Conservation (phyloP, 2,329 filamentous ascomycete species). For the Arthrinium phaeospermum region DNA sequence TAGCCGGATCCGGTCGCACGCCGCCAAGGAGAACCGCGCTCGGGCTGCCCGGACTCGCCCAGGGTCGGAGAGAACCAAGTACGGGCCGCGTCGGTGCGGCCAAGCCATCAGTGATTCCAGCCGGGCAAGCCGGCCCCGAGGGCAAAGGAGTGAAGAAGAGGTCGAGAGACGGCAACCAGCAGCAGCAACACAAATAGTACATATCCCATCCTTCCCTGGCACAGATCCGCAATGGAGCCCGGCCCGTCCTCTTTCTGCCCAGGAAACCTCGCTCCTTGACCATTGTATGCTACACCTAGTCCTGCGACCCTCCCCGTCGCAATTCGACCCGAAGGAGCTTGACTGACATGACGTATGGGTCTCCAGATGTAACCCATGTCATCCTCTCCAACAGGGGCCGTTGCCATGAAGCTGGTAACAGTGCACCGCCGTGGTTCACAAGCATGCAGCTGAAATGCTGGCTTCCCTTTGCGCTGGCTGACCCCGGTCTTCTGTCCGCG, state of each 20-base stretch:
- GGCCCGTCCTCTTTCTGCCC: background rate
- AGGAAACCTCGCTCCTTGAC: background rate
- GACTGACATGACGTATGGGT: background rate
- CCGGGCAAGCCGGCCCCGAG: background rate
- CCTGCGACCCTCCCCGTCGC: background rate
- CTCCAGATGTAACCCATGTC: background rate
- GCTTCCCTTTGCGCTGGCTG: background rate
- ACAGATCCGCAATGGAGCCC: background rate
- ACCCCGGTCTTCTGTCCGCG: background rate
- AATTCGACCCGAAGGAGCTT: background rate
- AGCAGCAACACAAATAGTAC: background rate
- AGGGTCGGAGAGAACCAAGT: background rate
- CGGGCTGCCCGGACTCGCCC: background rate
- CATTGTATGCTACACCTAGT: background rate
- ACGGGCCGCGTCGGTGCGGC: background rate
- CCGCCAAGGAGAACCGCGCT: background rate
- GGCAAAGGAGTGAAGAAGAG: background rate
- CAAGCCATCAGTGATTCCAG: background rate
- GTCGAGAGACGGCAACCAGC: background rate
- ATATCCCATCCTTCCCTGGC: background rate
- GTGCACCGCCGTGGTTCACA: background rate
- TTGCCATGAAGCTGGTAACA: background rate
- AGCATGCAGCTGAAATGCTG: background rate
- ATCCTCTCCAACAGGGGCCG: background rate
- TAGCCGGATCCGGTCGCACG: background rate